Conservation (phyloP, 177 flowering plant genomes). For the Tripterygium wilfordii region DNA sequence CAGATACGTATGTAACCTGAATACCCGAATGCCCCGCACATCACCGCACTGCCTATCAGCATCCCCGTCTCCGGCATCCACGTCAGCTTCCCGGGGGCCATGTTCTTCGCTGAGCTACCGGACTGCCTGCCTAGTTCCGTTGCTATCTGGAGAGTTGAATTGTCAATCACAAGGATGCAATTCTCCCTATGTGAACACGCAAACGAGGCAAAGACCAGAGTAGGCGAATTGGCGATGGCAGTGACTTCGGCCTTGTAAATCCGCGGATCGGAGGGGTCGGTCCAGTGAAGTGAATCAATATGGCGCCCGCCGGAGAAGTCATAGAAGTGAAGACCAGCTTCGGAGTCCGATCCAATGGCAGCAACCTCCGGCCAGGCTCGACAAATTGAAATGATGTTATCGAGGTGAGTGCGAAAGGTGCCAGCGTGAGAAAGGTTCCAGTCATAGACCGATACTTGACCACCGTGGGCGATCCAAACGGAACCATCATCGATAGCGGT, state of each 20-base stretch:
- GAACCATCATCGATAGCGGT: conserved; percentile 60
- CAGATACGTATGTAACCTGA: conserved; percentile 78
- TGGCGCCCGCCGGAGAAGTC: conserved; percentile 42
- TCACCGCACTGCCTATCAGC: conserved; percentile 47
- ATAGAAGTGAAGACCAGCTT: conserved; percentile 77
- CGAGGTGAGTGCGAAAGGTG: conserved; percentile 74
- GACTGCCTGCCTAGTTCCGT: conserved; percentile 60
- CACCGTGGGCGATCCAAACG: conserved; percentile 77
- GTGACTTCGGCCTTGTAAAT: conserved; percentile 61
- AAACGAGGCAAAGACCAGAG: conserved; percentile 54
- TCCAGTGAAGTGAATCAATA: conserved; percentile 68
- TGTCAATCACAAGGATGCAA: conserved; percentile 61
- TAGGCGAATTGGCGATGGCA: conserved; percentile 46
- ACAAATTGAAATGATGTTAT: conserved; percentile 49
- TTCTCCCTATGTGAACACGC: conserved; percentile 75
- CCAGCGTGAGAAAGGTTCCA: conserved; percentile 46
- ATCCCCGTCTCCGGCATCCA: conserved; percentile 40
- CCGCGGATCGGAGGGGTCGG: conserved; percentile 68
- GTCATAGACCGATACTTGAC: conserved; percentile 77
- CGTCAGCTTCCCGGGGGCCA: conserved; percentile 27
- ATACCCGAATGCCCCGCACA: conserved; percentile 77
- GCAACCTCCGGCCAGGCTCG: conserved; percentile 54
- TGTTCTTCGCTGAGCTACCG: conserved; percentile 49
- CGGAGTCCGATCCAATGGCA: conserved; percentile 58
- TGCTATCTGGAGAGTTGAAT: conserved; percentile 41